These are phyloP conservation scores for Hyphopichia pseudoburtonii DNA, from an alignment of 1,139 yeast species.

Conservation along the genomic window DNA sequence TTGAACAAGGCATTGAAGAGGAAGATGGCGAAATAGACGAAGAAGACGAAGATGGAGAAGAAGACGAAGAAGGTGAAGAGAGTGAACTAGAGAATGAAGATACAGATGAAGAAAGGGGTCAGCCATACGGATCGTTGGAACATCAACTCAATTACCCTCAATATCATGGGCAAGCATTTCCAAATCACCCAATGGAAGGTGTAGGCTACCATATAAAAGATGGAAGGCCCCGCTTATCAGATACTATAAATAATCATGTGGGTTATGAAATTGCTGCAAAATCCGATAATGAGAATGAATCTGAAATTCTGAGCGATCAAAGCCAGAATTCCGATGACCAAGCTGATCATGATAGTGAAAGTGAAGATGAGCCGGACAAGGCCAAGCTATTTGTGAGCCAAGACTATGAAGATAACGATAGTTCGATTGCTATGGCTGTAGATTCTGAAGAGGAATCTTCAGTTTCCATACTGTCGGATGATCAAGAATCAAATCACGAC, in stretches of 20 bases:
- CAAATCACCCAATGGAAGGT: background rate
- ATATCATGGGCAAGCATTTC: background rate
- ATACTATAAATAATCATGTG: background rate
- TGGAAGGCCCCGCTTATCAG: constrained; percentile 5
- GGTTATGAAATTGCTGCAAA: background rate
- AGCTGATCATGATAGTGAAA: background rate
- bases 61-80: constrained; percentile 15
- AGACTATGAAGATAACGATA: too few relatives aligned
- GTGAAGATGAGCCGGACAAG: constrained; percentile 12
- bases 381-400: constrained; percentile 17
- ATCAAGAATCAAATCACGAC: constrained; percentile 9
- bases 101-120: constrained; percentile 4
- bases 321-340: background rate
- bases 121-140: background rate
- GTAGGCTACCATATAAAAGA: constrained; percentile 2
- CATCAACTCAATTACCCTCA: background rate
- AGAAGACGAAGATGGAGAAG: constrained; percentile 15
- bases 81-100: constrained; percentile 13
- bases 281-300: background rate
- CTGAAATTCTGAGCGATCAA: too few relatives aligned
- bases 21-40: constrained; percentile 15
- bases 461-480: constrained; percentile 1
- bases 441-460: constrained; percentile 20
- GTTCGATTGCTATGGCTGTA: too few relatives aligned
- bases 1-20: background rate